A percentile compares a stretch with the other conserved stretches of the same genome.
phyloP scores from a whole-genome alignment of 192 early-diverging fungal species.

The Podila clonocystis region DNA sequence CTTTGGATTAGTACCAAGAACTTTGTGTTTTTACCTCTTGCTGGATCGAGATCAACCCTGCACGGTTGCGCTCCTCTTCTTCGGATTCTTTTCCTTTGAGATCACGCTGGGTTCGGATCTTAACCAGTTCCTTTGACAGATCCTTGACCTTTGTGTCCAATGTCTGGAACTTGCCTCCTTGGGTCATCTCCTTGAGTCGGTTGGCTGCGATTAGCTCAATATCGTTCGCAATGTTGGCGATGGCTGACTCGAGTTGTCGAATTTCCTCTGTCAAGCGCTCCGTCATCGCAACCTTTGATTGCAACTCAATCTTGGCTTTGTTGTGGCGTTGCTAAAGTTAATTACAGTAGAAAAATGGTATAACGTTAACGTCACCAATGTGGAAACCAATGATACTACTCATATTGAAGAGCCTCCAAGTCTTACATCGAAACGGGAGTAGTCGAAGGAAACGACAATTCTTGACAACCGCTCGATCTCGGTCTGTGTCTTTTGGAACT shows the following conservation, averaged over 20 bases:
- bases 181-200: conserved; percentile 60
- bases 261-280: conserved; percentile 47
- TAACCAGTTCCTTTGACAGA: conserved; percentile 80
- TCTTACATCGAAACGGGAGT: conserved; percentile 73
- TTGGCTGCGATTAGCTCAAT: conserved; percentile 32
- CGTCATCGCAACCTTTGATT: conserved; percentile 37
- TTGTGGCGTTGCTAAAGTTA: conserved; percentile 23
- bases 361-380: too few species aligned
- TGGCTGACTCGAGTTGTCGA: conserved; percentile 68
- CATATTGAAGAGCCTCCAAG: neutral
- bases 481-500: conserved; percentile 92
- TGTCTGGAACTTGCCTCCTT: conserved; percentile 71
- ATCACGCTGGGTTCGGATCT: conserved; percentile 84
- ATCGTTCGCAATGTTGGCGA: conserved; percentile 70
- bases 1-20: neutral
- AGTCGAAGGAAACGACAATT: conserved; percentile 88
- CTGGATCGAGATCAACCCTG: conserved; percentile 41
- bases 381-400: too few species aligned
- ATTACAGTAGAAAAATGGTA: neutral
- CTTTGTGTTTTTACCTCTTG: conserved; percentile 48
- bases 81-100: conserved; percentile 78
- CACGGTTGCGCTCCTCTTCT: conserved; percentile 75
- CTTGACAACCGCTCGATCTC: conserved; percentile 89
- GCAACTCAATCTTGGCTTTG: conserved; percentile 47
- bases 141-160: conserved; percentile 82